Percentiles rank a stretch among this genome's conserved stretches.
Evolutionary conservation across 2,329 filamentous ascomycete species (phyloP).

Genomic region (Neofusicoccum cordaticola): DNA sequence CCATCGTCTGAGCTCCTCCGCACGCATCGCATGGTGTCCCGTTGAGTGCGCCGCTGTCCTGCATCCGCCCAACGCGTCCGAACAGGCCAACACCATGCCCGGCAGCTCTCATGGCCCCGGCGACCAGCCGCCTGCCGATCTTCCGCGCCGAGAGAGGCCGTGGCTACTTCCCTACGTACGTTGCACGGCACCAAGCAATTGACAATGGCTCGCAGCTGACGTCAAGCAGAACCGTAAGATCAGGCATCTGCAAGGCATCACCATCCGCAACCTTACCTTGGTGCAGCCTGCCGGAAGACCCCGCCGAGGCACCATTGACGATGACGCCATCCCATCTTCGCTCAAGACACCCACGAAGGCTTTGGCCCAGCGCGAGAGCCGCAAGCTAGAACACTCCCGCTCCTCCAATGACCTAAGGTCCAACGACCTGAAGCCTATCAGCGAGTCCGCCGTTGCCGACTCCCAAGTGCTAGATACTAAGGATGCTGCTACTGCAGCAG

Average conservation of each 20-base stretch:
- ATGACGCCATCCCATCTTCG: slow-evolving; percentile 67
- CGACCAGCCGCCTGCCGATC: neutral
- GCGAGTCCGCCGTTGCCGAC: slow-evolving; percentile 19
- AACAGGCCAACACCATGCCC: neutral
- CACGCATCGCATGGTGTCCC: neutral
- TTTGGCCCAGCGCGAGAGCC: slow-evolving; percentile 50
- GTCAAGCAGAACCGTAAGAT: slow-evolving; percentile 74
- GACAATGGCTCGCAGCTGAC: neutral
- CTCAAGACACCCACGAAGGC: slow-evolving; percentile 67
- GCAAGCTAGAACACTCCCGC: slow-evolving; percentile 54
- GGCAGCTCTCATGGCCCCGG: neutral
- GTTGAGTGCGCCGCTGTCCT: neutral
- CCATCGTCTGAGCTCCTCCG: neutral
- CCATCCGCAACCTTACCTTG: slow-evolving; percentile 82
- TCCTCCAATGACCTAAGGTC: slow-evolving; percentile 55
- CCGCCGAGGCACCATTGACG: slow-evolving; percentile 67
- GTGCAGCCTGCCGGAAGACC: slow-evolving; percentile 48
- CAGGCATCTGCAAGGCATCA: slow-evolving; percentile 82
- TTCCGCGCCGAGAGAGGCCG: slow-evolving; percentile 32
- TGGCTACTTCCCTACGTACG: slow-evolving; percentile 38
- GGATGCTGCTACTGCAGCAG: slow-evolving; percentile 22
- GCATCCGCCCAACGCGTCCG: neutral
- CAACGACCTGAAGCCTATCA: slow-evolving; percentile 27
- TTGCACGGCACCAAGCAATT: neutral
- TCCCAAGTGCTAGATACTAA: slow-evolving; percentile 23